Evolutionary conservation across 352 stramenopile genomes (phyloP), one percentile per base, ranked within the genome.

Genomic region (Globisporangium uncinulatum): DNA sequence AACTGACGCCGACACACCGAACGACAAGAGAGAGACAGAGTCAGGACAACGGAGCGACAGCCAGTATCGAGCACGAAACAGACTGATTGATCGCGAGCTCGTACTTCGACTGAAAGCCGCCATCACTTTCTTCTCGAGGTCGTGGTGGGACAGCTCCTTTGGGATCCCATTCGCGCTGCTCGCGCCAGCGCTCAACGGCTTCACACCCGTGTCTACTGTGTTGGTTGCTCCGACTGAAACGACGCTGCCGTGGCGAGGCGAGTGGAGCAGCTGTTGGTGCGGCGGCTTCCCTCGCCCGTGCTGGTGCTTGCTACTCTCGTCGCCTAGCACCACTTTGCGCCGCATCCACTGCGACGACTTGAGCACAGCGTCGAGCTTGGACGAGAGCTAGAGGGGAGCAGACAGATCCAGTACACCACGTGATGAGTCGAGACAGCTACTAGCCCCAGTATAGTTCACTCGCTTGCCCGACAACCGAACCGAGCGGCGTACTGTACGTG

Each of bases 341-440:
- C 79, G 73, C 63, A 74, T 73, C 67, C 70, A 83, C 46, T 65
- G 61, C n/a, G 79, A 83, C 6, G 63, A 75, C 41, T 79, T 79
- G 32, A 80, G 56, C 49, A 89, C 69, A 11, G 71, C 65, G 46
- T 89, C 79, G 3, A 89, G 70, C 45, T 87, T 87, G 5, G 73
- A 73, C 2, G 71, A 76, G 17, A 89, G 59, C 65, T 83, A 65
- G 24, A 43, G 3, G n/a, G 31, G 9, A 54, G 34, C 14, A 48
- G 11, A 46, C 15, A 39, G 7, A 41, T 4, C 50, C 11, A 58
- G 21, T 14, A 21, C 10, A 42, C 6, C 29, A 14, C 42, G 29
- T 5, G 10, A 43, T 29, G 11, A 41, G 42, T 34, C 0, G 17
- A 9, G 45, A 19, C 19, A 45, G 7, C 2, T 29, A 29, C 24